Base-by-base conservation (phyloP, 176 grass and related monocot species). In the Zoysia pacifica region DNA sequence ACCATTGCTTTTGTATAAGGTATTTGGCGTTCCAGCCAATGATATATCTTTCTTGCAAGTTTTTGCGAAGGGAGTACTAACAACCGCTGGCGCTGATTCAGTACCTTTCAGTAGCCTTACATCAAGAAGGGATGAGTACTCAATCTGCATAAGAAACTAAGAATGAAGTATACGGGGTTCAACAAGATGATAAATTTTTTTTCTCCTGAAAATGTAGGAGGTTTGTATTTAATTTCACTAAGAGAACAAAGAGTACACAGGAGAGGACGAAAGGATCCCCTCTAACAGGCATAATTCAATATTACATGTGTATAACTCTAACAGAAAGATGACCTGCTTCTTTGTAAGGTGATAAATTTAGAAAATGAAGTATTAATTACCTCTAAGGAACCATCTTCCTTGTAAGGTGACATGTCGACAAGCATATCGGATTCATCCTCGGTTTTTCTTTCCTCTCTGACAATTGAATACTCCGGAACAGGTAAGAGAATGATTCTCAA, bases 311-410 rank as follows among this genome's bases (percentile, higher is more conserved):
- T 28, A 28, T 28, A 28, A 28, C 28, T 28, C 0, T 28, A 28
- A 28, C 28, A 28, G 28, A 28, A 28, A 28, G 28, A 28, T 28
- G 28, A 28, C 28, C 28, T 28, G 28, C 28, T 28, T 28, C 28
- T 28, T 28, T 28, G 28, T 28, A 28, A 28, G 28, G 28, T 28
- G 28, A 28, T 28, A 28, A 28, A 28, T 28, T 42, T 56, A 12
- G 39, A 47, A 78, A 81, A 79, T 44, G 8, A 44, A 81, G 2
- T 4, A 13, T 5, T 67, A 20, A 89, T 80, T 82, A 98, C 95
- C 90, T 98, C 95, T 87, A 98, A 89, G 54, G 90, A 91, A 47
- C 90, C 92, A 89, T 98, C 95, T 78, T 98, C 95, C 37, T 87
- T 93, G 77, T 98, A 98, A 44, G 87, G 74, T 36, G 88, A 89